phyloP scores from a whole-genome alignment of 139 green algal species.

The Tetradesmus obliquus region DNA sequence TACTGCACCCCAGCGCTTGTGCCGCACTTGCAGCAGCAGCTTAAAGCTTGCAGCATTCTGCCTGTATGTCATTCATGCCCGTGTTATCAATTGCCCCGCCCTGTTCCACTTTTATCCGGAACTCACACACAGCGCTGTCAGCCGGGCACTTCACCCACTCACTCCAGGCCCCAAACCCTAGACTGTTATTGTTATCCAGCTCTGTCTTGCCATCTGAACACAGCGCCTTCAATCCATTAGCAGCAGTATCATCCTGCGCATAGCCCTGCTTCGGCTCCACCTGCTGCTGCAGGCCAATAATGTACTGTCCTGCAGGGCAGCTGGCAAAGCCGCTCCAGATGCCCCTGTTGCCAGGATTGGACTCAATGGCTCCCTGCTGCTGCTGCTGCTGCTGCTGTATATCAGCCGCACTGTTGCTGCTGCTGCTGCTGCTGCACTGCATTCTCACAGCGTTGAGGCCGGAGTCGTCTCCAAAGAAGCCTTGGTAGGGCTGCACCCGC shows the following conservation, averaged over 20 bases:
- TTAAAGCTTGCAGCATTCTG: neutral
- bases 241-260: neutral
- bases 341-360: neutral
- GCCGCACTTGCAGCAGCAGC: too few relatives aligned
- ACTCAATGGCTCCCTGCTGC: neutral
- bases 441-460: neutral
- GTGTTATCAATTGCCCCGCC: neutral
- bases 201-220: neutral
- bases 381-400: neutral
- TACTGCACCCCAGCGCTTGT: too few relatives aligned
- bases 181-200: neutral
- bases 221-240: neutral
- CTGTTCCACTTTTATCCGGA: slow-evolving; percentile 17
- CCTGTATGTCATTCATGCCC: slow-evolving; percentile 8
- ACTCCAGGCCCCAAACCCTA: slow-evolving; percentile 10
- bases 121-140: neutral
- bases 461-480: neutral
- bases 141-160: neutral
- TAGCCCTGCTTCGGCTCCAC: neutral
- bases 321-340: neutral
- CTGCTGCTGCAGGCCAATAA: neutral
- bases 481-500: neutral
- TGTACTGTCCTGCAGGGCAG: neutral
- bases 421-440: neutral
- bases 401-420: too few relatives aligned